A percentile compares a stretch with the other conserved stretches of the same genome.
Evolutionary conservation across 1,284 basidiomycete genomes (phyloP).

Genomic region (Trichosporon inkin): DNA sequence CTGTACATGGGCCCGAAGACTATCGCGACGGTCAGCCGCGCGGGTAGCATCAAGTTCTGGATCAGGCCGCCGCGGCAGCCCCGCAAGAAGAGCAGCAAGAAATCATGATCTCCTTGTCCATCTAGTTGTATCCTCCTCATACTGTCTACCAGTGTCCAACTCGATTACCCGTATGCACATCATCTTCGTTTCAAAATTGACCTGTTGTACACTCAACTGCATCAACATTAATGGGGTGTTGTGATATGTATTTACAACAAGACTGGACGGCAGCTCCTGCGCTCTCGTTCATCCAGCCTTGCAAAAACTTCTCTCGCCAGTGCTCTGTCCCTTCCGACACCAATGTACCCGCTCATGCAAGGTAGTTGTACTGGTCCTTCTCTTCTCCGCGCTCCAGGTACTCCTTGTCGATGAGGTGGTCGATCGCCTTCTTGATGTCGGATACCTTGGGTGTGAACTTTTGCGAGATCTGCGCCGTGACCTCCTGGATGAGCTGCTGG

Average conservation of each 20-base stretch:
- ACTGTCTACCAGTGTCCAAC: no score
- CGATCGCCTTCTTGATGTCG: conserved; percentile 72
- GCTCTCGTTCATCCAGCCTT: neutral
- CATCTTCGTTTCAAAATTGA: neutral
- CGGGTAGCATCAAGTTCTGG: conserved; percentile 75
- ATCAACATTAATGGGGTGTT: conserved; percentile 5
- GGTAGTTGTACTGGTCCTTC: conserved; percentile 42
- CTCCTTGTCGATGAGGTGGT: conserved; percentile 93
- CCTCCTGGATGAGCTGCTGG: conserved; percentile 87
- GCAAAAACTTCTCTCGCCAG: neutral
- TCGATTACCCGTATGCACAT: neutral
- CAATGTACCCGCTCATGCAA: neutral
- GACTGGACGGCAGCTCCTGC: neutral
- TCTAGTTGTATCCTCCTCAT: neutral
- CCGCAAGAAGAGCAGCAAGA: conserved; percentile 11
- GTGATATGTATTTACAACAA: conserved; percentile 7
- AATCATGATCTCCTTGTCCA: neutral
- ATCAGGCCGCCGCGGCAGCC: conserved; percentile 58
- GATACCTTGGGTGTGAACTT: conserved; percentile 47
- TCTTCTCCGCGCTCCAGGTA: conserved; percentile 91
- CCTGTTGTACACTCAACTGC: conserved; percentile 9
- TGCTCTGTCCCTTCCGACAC: neutral
- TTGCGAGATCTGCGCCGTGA: conserved; percentile 76
- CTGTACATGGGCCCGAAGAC: conserved; percentile 68
- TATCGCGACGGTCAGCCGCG: conserved; percentile 69